Base-by-base conservation (phyloP, 345 rosid genomes). In the Gossypium turneri region DNA sequence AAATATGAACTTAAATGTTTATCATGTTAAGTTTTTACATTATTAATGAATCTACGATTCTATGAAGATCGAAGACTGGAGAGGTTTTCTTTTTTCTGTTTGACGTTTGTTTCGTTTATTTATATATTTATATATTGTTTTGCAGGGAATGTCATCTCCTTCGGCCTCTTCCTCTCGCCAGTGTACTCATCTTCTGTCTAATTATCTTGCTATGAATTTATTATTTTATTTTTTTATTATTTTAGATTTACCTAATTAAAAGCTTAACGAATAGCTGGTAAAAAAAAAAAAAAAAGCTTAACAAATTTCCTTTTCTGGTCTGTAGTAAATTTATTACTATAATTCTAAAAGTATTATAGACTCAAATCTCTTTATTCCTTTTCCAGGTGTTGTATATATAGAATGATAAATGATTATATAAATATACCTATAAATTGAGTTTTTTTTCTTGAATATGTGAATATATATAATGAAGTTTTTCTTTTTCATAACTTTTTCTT, bases 121-220 rank as follows among this genome's bases (percentile, higher is more conserved):
- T 50, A 48, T 61, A 4, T 12, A 2, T 9, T 22, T 19, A 38
- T 48, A 2, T 56, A 9, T 45, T 17, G 43, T 15, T 75, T 34
- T 16, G 3, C 64, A 67, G 78, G 78, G 24, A 75, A 75, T 24
- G 57, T 75, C n/a, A 56, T 75, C 55, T 75, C 78, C 43, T 75
- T 67, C 56, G 76, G 73, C 2, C 78, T 75, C 57, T 66, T 75
- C 66, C 73, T 75, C 65, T 75, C 78, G 0, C 78, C 78, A 55
- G 25, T 16, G 78, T 34, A 34, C 41, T 5, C 41, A 34, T 34
- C 41, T 34, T 34, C 41, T 34, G 41, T 34, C 41, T 5, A 22
- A 22, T 3, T 20, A 4, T 22, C 13, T 57, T 12, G 19, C 22
- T 52, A 1, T 43, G 56, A 57, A 13, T 22, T 22, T 53, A 16